Percentiles rank a stretch among this genome's conserved stretches.
Evolutionary conservation across 257 asterid species (phyloP).

Genomic region (Fraxinus pennsylvanica): DNA sequence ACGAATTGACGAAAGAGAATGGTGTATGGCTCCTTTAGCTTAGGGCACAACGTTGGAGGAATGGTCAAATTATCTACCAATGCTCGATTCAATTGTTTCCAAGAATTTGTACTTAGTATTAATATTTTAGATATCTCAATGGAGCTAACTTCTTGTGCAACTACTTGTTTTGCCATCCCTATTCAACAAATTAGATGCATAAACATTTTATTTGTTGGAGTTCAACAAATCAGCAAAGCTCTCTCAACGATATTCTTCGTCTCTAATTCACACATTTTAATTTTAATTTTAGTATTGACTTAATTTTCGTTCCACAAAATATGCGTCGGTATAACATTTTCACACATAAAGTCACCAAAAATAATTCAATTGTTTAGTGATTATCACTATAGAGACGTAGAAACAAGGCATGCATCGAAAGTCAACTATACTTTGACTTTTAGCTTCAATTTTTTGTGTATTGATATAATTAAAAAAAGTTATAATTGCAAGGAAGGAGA

Average conservation of each 20-base stretch:
- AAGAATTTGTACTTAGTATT: neutral
- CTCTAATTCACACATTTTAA: too few relatives aligned
- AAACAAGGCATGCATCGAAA: neutral
- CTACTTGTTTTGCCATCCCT: neutral
- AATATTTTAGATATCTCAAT: too few relatives aligned
- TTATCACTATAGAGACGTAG: too few relatives aligned
- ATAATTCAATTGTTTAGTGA: neutral
- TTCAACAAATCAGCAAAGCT: too few relatives aligned
- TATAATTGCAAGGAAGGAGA: slow-evolving; percentile 21
- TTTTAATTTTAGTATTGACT: too few relatives aligned
- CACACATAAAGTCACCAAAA: neutral
- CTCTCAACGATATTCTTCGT: too few relatives aligned
- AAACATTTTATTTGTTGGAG: neutral
- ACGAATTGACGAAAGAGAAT: neutral
- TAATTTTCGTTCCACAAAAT: neutral
- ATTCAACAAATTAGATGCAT: neutral
- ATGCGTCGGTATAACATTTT: neutral
- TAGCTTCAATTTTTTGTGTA: neutral
- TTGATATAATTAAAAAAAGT: neutral
- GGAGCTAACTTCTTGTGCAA: neutral
- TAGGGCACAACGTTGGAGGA: neutral
- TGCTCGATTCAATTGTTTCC: neutral
- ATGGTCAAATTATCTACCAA: neutral
- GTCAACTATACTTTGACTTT: neutral
- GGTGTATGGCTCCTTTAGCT: neutral